A percentile compares a stretch with the other conserved stretches of the same genome.
phyloP scores from a whole-genome alignment of 495 filamentous ascomycete species.

The Podospora pseudoanserina region DNA sequence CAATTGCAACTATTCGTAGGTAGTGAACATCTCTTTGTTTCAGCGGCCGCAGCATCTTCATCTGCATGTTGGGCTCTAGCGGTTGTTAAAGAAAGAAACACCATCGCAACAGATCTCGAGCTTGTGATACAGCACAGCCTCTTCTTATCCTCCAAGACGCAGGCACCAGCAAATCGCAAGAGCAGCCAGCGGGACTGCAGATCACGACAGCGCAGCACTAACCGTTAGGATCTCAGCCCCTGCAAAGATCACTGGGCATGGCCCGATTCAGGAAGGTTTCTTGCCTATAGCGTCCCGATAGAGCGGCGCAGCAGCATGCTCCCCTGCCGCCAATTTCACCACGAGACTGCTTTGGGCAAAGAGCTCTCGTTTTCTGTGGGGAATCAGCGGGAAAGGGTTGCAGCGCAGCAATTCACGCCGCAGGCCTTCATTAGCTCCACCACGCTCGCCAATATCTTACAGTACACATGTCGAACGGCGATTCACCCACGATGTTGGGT shows the following conservation, averaged over 20 bases:
- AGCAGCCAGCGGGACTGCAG: neutral
- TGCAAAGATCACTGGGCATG: neutral
- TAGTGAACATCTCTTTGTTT: neutral
- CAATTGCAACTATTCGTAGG: neutral
- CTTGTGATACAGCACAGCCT: neutral
- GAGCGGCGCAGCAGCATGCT: constrained; percentile 14
- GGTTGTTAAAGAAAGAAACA: neutral
- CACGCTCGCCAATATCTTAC: neutral
- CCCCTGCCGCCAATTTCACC: neutral
- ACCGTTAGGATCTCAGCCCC: neutral
- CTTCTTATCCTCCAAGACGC: neutral
- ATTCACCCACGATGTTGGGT: neutral
- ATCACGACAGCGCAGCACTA: neutral
- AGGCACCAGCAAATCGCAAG: neutral
- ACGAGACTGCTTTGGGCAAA: neutral
- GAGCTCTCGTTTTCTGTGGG: neutral
- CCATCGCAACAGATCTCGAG: neutral
- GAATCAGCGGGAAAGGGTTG: constrained; percentile 8
- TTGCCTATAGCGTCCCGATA: constrained; percentile 2
- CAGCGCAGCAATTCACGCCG: constrained; percentile 13
- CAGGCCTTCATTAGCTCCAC: neutral
- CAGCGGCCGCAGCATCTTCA: neutral
- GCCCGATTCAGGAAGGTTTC: constrained; percentile 1
- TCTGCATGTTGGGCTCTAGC: neutral
- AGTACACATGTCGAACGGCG: neutral